These are phyloP conservation scores for Ailanthus altissimus DNA, from an alignment of 345 rosid genomes.

Conservation along the genomic window DNA sequence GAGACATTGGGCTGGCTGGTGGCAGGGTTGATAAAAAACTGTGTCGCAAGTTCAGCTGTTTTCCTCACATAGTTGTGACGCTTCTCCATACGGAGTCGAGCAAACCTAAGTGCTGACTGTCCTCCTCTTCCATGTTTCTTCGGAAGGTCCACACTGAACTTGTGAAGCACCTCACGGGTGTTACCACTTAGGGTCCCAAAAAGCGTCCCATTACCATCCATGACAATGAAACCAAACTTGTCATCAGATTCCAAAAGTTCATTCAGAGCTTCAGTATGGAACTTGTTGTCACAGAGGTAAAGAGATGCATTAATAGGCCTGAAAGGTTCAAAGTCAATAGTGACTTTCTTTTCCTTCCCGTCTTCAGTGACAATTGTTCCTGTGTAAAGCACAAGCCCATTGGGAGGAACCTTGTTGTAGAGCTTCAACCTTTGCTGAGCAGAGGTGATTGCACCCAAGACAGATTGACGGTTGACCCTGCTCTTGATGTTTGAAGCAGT, in stretches of 20 bases:
- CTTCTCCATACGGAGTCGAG: slow-evolving; percentile 77
- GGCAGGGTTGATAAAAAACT: slow-evolving; percentile 58
- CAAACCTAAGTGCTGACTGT: slow-evolving; percentile 78
- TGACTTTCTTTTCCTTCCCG: slow-evolving; percentile 79
- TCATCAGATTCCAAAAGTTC: slow-evolving; percentile 77
- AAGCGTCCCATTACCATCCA: slow-evolving; percentile 81
- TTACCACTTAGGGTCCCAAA: slow-evolving; percentile 76
- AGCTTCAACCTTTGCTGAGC: slow-evolving; percentile 80
- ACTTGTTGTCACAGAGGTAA: slow-evolving; percentile 72
- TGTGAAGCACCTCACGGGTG: slow-evolving; percentile 70
- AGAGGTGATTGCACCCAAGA: slow-evolving; percentile 68
- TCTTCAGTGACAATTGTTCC: slow-evolving; percentile 69
- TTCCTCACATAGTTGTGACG: slow-evolving; percentile 82
- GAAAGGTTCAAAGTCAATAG: slow-evolving; percentile 75
- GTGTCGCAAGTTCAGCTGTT: slow-evolving; percentile 77
- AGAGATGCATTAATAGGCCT: slow-evolving; percentile 72
- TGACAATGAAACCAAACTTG: slow-evolving; percentile 72
- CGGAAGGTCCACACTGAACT: slow-evolving; percentile 65
- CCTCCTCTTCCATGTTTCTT: slow-evolving; percentile 86
- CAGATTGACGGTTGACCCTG: slow-evolving; percentile 77
- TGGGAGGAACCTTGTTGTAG: slow-evolving; percentile 66
- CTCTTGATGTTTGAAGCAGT: slow-evolving; percentile 79
- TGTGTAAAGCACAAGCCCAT: slow-evolving; percentile 72
- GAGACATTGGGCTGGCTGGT: slow-evolving; percentile 76
- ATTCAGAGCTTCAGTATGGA: slow-evolving; percentile 72